Conservation (phyloP, 441 rosid genomes). For the Hura crepitans region DNA sequence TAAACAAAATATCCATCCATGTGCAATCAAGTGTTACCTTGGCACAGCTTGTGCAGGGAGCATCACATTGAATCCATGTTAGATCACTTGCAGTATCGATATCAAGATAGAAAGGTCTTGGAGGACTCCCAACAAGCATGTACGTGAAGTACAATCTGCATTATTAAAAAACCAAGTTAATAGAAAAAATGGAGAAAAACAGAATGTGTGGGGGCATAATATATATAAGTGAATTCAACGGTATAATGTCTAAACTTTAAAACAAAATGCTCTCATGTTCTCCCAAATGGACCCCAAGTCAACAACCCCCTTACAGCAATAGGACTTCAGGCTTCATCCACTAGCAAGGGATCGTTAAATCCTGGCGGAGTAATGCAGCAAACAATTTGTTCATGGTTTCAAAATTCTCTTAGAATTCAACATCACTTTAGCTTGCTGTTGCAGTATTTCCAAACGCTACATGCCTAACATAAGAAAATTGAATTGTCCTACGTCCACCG, state of each 20-base stretch:
- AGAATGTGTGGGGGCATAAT: not conserved
- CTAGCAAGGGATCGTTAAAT: not conserved
- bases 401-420: not conserved
- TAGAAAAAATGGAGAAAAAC: not conserved
- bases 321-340: not conserved
- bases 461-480: not conserved
- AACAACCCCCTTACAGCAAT: not conserved
- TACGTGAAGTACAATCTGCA: slow-evolving; percentile 72
- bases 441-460: not conserved
- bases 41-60: slow-evolving; percentile 86
- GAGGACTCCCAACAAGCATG: slow-evolving; percentile 63
- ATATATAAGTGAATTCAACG: not conserved
- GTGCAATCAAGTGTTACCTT: slow-evolving; percentile 42
- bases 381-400: not conserved
- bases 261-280: not conserved
- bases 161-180: not conserved
- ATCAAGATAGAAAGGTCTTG: slow-evolving; percentile 61
- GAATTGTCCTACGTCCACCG: not conserved
- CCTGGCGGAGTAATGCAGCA: not conserved
- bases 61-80: slow-evolving; percentile 96
- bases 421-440: not conserved
- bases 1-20: not conserved
- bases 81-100: slow-evolving; percentile 92
- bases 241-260: not conserved
- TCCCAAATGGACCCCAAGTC: no score